These are phyloP conservation scores for Phytopythium litorale DNA, from an alignment of 352 stramenopile genomes.

Conservation along the genomic window DNA sequence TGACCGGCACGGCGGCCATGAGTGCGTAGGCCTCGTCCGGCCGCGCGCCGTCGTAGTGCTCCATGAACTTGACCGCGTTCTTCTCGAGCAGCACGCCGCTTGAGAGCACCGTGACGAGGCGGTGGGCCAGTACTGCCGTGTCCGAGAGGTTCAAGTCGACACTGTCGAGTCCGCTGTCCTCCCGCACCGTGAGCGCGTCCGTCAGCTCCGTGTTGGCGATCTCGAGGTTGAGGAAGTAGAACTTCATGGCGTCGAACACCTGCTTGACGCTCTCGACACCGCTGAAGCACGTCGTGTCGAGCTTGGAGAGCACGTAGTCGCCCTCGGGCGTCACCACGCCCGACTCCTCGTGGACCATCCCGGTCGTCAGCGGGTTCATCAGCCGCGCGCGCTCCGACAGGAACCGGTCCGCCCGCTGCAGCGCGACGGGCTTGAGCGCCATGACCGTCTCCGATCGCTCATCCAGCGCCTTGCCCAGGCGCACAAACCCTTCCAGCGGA, in stretches of 20 bases:
- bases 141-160: constrained; percentile 18
- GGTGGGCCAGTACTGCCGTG: constrained; percentile 22
- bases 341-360: constrained; percentile 27
- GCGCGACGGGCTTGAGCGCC: constrained; percentile 22
- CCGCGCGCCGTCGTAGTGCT: constrained; percentile 12
- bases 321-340: constrained; percentile 28
- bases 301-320: constrained; percentile 26
- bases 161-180: constrained; percentile 22
- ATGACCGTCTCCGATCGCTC: constrained; percentile 22
- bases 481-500: constrained; percentile 24
- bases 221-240: constrained; percentile 56
- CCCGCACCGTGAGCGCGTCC: constrained; percentile 45
- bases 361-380: constrained; percentile 16
- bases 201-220: constrained; percentile 51
- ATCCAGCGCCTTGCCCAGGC: constrained; percentile 13
- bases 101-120: constrained; percentile 19
- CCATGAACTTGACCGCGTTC: constrained; percentile 32
- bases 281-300: constrained; percentile 45
- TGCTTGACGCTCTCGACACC: constrained; percentile 27
- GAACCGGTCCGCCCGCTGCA: constrained; percentile 25
- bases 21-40: constrained; percentile 14
- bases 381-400: constrained; percentile 23
- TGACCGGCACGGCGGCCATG: constrained; percentile 18
- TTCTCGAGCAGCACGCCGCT: constrained; percentile 25
- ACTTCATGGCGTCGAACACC: constrained; percentile 47